Base-by-base conservation (phyloP, 23 red algal species). In the Chondrus crispus region DNA sequence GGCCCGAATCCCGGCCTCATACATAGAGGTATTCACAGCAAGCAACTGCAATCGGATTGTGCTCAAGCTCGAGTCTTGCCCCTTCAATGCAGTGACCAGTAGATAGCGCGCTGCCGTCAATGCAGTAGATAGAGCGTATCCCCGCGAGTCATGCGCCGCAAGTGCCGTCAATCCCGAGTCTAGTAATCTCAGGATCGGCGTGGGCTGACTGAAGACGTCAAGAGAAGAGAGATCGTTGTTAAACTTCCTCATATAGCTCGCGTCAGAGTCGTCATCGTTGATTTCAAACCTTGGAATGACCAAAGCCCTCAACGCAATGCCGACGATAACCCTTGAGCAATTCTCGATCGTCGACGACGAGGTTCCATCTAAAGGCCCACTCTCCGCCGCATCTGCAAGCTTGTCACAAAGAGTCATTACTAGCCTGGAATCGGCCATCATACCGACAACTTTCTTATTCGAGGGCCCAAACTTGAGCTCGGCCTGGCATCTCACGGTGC, bases 381-480 rank as follows among this genome's bases (percentile, higher is more conserved):
- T 81, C 43, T 81, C 69, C 8, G 92, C 82, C 9, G 92, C 92
- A 13, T 57, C 73, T 2, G 58, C 70, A 45, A 94, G 84, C 32
- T 87, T 88, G 54, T 88, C 82, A 75, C 82, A 87, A 1, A 94
- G 74, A 11, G 92, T 88, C 28, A 49, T 37, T 4, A 94, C 74
- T 39, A 94, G 55, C 58, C 69, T 81, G 29, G 92, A 85, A 35
- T 87, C 92, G 24, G 92, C 92, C 81, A 94, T 87, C 81, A 88
- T 88, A n/a, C 82, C 82, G 3, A 94, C 92, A 9, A 94, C 84
- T 35, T 69, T 82, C 52, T 94, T 94, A 72, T 94, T 94, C 16
- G 84, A 66, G 12, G 80, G 92, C 5, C 92, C 92, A 88, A 94
- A 94, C 83, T 94, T 94, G 71, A 94, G 92, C 82, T 94, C 92